Evolutionary conservation across 495 filamentous ascomycete genomes (phyloP), one percentile per base, ranked within the genome.

Genomic region (Coniosporium apollinis): DNA sequence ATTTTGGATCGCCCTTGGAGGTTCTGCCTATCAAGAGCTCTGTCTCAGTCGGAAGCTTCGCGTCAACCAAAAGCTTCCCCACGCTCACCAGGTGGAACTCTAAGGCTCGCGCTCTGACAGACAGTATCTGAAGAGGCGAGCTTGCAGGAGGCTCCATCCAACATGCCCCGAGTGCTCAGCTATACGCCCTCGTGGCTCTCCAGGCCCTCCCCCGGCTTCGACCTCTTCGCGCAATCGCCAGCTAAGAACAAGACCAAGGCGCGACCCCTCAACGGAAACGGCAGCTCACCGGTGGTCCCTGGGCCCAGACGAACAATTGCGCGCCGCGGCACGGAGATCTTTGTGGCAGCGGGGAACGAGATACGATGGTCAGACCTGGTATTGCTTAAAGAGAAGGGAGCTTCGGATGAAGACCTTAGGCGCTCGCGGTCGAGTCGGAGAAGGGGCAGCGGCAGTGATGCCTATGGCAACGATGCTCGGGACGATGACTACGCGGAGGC

Each of bases 181-280:
- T 85, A 80, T 54, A 82, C 81, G 48, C 83, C 84, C 18, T 60
- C 69, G 38, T 94, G 83, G 83, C 70, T 94, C 16, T 72, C 72
- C 41, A 65, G 75, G 47, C 77, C 79, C 16, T 69, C 74, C 14
- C 72, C 76, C 17, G 84, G 78, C 37, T 74, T 75, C 52, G 64
- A 72, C 29, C 61, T 92, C 34, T 89, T 57, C 62, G 38, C 56
- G 52, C 47, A 38, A 22, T 32, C 26, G 42, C 30, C 54, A 7
- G 28, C 48, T 21, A 65, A 59, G 41, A 50, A 46, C 35, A 49
- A 48, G n/a, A 55, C 37, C 14, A n/a, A n/a, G n/a, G n/a, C n/a
- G n/a, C n/a, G n/a, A n/a, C 56, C 43, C 10, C 14, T 6, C 20
- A 30, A 10, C 19, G 22, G 5, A 10, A 61, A 58, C 39, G 42